Evolutionary conservation across 2,329 filamentous ascomycete species (phyloP), one percentile per base, ranked within the genome.

Genomic region (Aureobasidium melanogenum): DNA sequence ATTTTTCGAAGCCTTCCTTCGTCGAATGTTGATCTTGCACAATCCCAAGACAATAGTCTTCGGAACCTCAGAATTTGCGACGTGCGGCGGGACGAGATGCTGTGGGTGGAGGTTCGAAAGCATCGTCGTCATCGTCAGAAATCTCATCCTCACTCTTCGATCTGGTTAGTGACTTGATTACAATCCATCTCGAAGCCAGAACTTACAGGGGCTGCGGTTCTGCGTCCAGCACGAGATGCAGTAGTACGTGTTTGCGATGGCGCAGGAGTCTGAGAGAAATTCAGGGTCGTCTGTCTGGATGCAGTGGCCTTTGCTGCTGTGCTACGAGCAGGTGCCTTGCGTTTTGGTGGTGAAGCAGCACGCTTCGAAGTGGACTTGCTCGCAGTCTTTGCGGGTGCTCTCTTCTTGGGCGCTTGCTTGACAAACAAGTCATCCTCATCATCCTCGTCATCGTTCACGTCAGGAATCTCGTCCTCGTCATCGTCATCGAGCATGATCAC

Each of bases 381-480:
- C 17, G 67, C 58, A 36, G 64, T 63, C 60, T 66, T 71, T 22
- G 67, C 61, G 2, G 68, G 63, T 39, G 67, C 64, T 57, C 67
- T 69, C 59, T 67, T 70, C 34, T 64, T 64, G 2, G 70, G 65
- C 4, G 61, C 68, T 61, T 66, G 69, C 50, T 67, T 72, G 47
- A 79, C 74, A 62, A 80, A 79, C 1, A 79, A 68, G 26, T 79
- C 76, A 38, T 71, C 70, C 22, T 69, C 67, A 75, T 71, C 62
- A 75, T 72, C n/a, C 73, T 71, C 73, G 48, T 72, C 77, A 6
- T 77, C 75, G 30, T 47, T 47, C 24, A 79, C 69, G 26, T 69
- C 67, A 75, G 70, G 60, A 75, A 72, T 10, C 43, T 72, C 77
- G 8, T 77, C 74, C 32, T 80, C 80, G 17, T 81, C 80, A 24